Percentiles rank a stretch among this genome's conserved stretches.
Evolutionary conservation across 148 eudicot genomes (phyloP).

Genomic region (Bassia scoparia): DNA sequence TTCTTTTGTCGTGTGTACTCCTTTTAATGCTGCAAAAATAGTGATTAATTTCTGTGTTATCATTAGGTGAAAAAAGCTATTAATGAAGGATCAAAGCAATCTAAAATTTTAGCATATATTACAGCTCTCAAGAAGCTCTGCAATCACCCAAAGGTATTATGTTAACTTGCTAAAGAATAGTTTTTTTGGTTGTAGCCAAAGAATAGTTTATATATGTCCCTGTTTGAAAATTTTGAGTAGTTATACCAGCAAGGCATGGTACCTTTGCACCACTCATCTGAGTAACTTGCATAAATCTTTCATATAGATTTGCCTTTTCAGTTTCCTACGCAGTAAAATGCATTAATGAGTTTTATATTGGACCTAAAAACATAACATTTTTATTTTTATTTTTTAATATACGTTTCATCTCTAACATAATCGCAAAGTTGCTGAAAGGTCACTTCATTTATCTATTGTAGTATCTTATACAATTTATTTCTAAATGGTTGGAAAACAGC

Average conservation of each 20-base stretch:
- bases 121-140: slow-evolving; percentile 98
- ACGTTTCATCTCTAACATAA: not conserved
- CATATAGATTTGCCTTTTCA: not conserved
- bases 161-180: not conserved
- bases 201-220: not conserved
- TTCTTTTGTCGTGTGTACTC: not conserved
- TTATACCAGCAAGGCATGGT: not conserved
- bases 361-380: not conserved
- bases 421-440: not conserved
- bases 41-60: not conserved
- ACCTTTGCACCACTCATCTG: slow-evolving; percentile 5
- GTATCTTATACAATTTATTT: not conserved
- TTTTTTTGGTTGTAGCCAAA: not conserved
- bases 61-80: slow-evolving; percentile 76
- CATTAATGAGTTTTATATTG: not conserved
- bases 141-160: slow-evolving; percentile 95
- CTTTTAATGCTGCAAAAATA: not conserved
- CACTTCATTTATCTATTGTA: not conserved
- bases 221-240: not conserved
- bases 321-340: not conserved
- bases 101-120: slow-evolving; percentile 87
- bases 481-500: not conserved
- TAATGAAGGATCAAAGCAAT: slow-evolving; percentile 64
- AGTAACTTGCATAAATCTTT: not conserved
- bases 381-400: not conserved